Conservation (phyloP, 306 rosid genomes). For the Rubus idaeus region DNA sequence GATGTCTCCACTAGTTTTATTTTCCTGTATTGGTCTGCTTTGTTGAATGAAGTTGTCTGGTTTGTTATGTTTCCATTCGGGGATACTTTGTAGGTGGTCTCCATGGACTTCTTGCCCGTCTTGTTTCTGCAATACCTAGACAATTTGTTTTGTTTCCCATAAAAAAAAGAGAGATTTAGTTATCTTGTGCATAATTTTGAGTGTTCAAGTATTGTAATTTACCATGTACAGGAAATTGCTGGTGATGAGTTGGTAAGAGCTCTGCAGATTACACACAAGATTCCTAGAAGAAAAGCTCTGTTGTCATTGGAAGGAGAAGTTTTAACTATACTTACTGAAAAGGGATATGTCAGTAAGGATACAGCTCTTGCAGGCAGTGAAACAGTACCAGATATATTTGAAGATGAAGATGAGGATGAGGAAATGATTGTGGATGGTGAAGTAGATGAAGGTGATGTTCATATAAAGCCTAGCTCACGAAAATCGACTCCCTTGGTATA, state of each 20-base stretch:
- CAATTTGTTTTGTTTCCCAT: background rate
- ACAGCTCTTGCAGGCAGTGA: conserved; percentile 44
- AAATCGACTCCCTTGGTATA: conserved; percentile 63
- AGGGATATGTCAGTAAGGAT: conserved; percentile 68
- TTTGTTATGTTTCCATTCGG: too few relatives aligned
- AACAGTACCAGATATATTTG: conserved; percentile 60
- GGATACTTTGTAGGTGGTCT: background rate
- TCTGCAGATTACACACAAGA: conserved; percentile 79
- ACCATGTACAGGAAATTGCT: conserved; percentile 71
- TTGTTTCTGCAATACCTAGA: background rate
- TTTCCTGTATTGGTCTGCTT: background rate
- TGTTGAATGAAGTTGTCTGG: background rate
- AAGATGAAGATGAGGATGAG: conserved; percentile 93
- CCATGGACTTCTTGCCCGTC: background rate
- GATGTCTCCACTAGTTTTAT: too few relatives aligned
- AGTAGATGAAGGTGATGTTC: conserved; percentile 98
- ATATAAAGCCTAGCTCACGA: conserved; percentile 76
- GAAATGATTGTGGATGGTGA: conserved; percentile 96
- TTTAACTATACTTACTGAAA: conserved; percentile 74
- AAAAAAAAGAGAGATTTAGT: background rate
- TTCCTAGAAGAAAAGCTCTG: conserved; percentile 92
- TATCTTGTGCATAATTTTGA: conserved; percentile 22
- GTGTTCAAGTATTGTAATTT: background rate
- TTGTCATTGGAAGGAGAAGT: conserved; percentile 76
- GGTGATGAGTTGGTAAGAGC: conserved; percentile 66